Conservation (phyloP, 2,329 filamentous ascomycete genomes). For the Aspergillus pseudoglaucus region DNA sequence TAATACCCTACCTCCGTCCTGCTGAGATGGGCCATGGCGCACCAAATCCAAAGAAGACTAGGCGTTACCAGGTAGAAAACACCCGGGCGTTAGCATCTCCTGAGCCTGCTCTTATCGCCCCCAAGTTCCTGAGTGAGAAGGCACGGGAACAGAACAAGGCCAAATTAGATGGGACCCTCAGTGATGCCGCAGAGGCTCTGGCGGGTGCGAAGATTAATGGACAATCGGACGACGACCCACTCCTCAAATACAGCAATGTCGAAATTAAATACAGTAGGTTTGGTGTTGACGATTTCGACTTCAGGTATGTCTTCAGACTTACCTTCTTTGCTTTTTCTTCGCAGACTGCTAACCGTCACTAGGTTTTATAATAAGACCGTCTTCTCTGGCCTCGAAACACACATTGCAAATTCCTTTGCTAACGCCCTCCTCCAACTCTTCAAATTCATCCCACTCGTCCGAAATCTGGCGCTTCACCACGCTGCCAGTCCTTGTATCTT, state of each 20-base stretch:
- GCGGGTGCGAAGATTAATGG: conserved; percentile 63
- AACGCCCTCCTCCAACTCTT: conserved; percentile 88
- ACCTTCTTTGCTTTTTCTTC: conserved; percentile 54
- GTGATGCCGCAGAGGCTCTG: conserved; percentile 58
- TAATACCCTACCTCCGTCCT: conserved; percentile 62
- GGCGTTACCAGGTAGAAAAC: conserved; percentile 77
- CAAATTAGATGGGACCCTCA: conserved; percentile 32
- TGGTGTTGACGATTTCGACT: conserved; percentile 98
- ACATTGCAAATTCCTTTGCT: conserved; percentile 94
- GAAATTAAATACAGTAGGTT: conserved; percentile 99
- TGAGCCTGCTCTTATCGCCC: conserved; percentile 60
- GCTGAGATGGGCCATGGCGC: conserved; percentile 73
- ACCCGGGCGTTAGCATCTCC: conserved; percentile 59
- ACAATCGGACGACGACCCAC: conserved; percentile 71
- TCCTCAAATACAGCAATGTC: conserved; percentile 83
- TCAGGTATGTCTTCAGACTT: conserved; percentile 74
- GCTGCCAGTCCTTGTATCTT: conserved; percentile 76
- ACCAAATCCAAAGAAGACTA: conserved; percentile 64
- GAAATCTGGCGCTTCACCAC: conserved; percentile 84
- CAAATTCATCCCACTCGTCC: conserved; percentile 79
- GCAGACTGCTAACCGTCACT: conserved; percentile 36
- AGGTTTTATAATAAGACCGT: conserved; percentile 91
- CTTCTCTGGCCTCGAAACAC: conserved; percentile 89
- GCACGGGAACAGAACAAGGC: conserved; percentile 56
- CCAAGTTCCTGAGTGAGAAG: conserved; percentile 93